phyloP scores from a whole-genome alignment of 331 rosid genomes.

The Acacia pycnantha region DNA sequence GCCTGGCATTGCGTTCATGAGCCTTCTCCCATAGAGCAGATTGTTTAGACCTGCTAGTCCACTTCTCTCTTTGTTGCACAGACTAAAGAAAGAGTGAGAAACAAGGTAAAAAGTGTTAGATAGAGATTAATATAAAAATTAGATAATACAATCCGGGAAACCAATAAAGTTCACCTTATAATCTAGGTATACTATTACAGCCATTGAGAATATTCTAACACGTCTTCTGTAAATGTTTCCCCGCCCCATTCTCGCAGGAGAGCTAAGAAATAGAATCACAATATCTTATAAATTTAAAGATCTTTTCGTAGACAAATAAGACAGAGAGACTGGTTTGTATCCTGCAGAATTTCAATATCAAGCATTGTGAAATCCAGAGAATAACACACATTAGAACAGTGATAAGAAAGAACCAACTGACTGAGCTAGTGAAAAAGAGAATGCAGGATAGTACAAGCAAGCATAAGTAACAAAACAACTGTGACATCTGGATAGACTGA shows the following conservation, averaged over 20 bases:
- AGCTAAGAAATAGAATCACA: slow-evolving; percentile 13
- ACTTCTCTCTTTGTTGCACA: slow-evolving; percentile 84
- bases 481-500: neutral
- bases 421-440: neutral
- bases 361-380: neutral
- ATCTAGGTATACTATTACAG: slow-evolving; percentile 72
- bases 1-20: slow-evolving; percentile 91
- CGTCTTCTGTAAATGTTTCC: slow-evolving; percentile 78
- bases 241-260: slow-evolving; percentile 61
- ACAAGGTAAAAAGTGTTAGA: slow-evolving; percentile 3
- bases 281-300: neutral
- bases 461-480: slow-evolving; percentile 23
- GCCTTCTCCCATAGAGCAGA: slow-evolving; percentile 78
- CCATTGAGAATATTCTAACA: slow-evolving; percentile 68
- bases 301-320: neutral
- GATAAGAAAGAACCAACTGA: neutral
- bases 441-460: neutral
- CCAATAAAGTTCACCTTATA: slow-evolving; percentile 66
- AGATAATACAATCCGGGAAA: neutral
- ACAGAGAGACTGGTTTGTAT: neutral
- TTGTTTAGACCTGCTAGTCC: slow-evolving; percentile 60
- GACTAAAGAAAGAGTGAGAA: slow-evolving; percentile 44
- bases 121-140: neutral
- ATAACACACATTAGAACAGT: neutral
- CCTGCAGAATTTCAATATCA: neutral